Percentiles rank a stretch among this genome's conserved stretches.
Conservation (phyloP, 495 filamentous ascomycete genomes). For the Elasticomyces elasticus region DNA sequence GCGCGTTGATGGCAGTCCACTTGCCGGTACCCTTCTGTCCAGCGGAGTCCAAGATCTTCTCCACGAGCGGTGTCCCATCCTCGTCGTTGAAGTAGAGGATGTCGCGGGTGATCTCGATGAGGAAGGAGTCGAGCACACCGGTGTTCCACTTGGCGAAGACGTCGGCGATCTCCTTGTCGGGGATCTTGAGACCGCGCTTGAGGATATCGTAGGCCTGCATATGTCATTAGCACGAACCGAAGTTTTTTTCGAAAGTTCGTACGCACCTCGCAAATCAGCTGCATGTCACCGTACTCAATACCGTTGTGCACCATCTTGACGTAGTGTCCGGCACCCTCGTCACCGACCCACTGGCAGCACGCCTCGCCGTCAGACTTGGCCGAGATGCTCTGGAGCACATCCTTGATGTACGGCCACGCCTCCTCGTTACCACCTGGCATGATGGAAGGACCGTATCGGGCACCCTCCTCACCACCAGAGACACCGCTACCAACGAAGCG, state of each 20-base stretch:
- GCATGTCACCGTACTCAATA: conserved; percentile 99
- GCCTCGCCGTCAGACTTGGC: conserved; percentile 94
- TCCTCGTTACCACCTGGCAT: conserved; percentile 98
- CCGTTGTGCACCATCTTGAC: conserved; percentile 99
- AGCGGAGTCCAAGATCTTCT: conserved; percentile 98
- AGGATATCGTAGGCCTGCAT: conserved; percentile 96
- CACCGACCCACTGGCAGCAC: conserved; percentile 99
- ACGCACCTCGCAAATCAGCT: conserved; percentile 95
- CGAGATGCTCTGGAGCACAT: conserved; percentile 93
- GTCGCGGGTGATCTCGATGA: conserved; percentile 97
- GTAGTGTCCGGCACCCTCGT: conserved; percentile 98
- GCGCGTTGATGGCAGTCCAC: conserved; percentile 98
- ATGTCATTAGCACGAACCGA: conserved; percentile 11
- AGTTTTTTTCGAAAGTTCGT: conserved; percentile 10
- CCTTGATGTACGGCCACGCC: conserved; percentile 97
- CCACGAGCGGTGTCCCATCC: conserved; percentile 78
- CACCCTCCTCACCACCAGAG: conserved; percentile 98
- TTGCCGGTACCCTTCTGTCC: conserved; percentile 99
- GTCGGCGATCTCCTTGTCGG: conserved; percentile 86
- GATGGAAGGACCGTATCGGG: conserved; percentile 88
- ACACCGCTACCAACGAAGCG: conserved; percentile 96
- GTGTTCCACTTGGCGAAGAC: conserved; percentile 95
- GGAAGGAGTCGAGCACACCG: conserved; percentile 96
- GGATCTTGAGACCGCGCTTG: conserved; percentile 85
- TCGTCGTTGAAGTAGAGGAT: conserved; percentile 96